phyloP scores from a whole-genome alignment of 768 basidiomycete species.

The Punctularia strigosozonata region DNA sequence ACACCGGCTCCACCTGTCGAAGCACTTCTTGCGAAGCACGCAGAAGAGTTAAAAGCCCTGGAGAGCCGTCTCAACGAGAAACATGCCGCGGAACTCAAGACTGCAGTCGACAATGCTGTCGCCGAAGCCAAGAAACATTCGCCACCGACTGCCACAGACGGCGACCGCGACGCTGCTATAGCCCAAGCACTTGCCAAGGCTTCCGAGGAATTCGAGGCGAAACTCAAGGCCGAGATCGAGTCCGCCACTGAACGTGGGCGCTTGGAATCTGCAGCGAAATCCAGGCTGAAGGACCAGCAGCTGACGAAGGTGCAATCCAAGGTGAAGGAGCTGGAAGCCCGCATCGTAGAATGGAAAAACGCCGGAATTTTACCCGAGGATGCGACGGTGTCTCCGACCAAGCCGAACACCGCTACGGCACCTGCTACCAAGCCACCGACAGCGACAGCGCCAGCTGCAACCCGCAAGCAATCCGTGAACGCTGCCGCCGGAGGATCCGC shows the following conservation, averaged over 20 bases:
- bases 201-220: slow-evolving; percentile 32
- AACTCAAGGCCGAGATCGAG: slow-evolving; percentile 43
- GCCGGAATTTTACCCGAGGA: slow-evolving; percentile 32
- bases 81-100: slow-evolving; percentile 41
- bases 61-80: slow-evolving; percentile 40
- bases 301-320: slow-evolving; percentile 47
- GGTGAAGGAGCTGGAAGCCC: slow-evolving; percentile 59
- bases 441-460: slow-evolving; percentile 14
- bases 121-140: slow-evolving; percentile 25
- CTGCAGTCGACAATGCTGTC: slow-evolving; percentile 37
- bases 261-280: slow-evolving; percentile 46
- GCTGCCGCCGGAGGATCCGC: slow-evolving; percentile 16
- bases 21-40: slow-evolving; percentile 33
- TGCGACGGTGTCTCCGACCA: slow-evolving; percentile 1
- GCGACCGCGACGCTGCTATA: slow-evolving; percentile 36
- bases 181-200: slow-evolving; percentile 36
- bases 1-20: no score
- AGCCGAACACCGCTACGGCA: background rate
- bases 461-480: slow-evolving; percentile 19
- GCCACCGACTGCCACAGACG: slow-evolving; percentile 14
- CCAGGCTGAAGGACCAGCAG: slow-evolving; percentile 61
- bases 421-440: slow-evolving; percentile 11
- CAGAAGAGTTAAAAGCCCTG: slow-evolving; percentile 44
- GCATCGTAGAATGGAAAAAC: slow-evolving; percentile 45
- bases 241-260: slow-evolving; percentile 61